Evolutionary conservation across 2,329 filamentous ascomycete genomes (phyloP).

Genomic region (Scytalidium lignicola): DNA sequence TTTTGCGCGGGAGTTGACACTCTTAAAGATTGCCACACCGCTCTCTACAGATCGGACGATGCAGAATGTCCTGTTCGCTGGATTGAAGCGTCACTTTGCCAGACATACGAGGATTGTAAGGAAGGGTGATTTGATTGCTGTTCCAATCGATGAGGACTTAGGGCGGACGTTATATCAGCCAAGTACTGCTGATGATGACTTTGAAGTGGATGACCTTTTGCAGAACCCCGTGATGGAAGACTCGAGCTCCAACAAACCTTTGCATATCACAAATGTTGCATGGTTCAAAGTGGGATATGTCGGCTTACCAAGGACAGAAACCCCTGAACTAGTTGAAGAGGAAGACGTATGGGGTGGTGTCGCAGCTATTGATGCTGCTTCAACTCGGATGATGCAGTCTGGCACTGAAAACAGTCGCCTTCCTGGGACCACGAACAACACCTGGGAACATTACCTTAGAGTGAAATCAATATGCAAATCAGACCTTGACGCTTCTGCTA

Average conservation of each 20-base stretch:
- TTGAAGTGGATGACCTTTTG: constrained; percentile 64
- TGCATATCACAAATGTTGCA: constrained; percentile 53
- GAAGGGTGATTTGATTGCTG: constrained; percentile 80
- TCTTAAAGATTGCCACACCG: constrained; percentile 85
- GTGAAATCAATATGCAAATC: constrained; percentile 60
- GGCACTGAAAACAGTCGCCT: constrained; percentile 80
- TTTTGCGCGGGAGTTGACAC: constrained; percentile 69
- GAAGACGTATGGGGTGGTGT: constrained; percentile 80
- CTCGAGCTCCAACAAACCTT: constrained; percentile 29
- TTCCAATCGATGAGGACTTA: constrained; percentile 81
- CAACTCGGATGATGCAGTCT: constrained; percentile 85
- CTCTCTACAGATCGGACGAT: constrained; percentile 79
- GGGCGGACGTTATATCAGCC: constrained; percentile 76
- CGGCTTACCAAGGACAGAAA: constrained; percentile 47
- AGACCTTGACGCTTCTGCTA: constrained; percentile 27
- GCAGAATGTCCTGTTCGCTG: constrained; percentile 80
- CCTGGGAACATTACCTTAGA: constrained; percentile 88
- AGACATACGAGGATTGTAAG: constrained; percentile 76
- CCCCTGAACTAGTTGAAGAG: constrained; percentile 48
- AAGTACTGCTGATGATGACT: constrained; percentile 48
- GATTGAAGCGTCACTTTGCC: constrained; percentile 85
- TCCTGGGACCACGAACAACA: constrained; percentile 68
- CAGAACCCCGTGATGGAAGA: constrained; percentile 48
- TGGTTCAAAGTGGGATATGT: constrained; percentile 92
- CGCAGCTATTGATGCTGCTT: constrained; percentile 78